Evolutionary conservation across 1,284 basidiomycete species (phyloP).

Genomic region (Inonotus hispidus): DNA sequence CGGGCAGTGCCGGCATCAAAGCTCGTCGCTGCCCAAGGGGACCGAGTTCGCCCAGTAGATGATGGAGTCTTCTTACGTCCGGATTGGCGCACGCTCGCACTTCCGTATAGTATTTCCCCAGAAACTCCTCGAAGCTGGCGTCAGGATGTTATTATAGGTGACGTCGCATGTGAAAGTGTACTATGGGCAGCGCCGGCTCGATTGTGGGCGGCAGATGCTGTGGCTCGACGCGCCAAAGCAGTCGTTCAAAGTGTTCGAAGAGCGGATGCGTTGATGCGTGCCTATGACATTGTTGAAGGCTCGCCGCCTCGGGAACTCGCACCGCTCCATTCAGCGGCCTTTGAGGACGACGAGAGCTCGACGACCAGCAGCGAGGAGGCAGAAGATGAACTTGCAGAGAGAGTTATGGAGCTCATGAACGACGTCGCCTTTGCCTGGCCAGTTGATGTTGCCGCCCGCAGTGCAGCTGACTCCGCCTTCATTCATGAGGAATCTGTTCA

Average conservation of each 20-base stretch:
- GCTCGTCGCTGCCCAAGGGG: constrained; percentile 42
- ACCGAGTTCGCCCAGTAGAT: constrained; percentile 51
- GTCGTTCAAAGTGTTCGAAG: constrained; percentile 63
- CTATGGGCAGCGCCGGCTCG: constrained; percentile 55
- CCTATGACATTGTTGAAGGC: constrained; percentile 52
- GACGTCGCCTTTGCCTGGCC: constrained; percentile 72
- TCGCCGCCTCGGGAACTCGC: background rate
- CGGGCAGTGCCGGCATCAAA: constrained; percentile 49
- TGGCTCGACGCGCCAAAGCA: constrained; percentile 61
- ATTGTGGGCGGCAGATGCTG: constrained; percentile 53
- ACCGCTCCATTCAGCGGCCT: background rate
- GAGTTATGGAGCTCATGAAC: constrained; percentile 62
- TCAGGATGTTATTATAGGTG: constrained; percentile 70
- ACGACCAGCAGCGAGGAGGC: constrained; percentile 9
- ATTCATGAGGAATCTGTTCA: constrained; percentile 6
- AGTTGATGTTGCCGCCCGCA: constrained; percentile 48
- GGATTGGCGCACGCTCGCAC: constrained; percentile 49
- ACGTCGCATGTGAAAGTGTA: constrained; percentile 59
- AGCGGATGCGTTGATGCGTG: constrained; percentile 52
- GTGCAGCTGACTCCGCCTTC: constrained; percentile 18
- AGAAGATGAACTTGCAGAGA: constrained; percentile 56
- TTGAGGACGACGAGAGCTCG: constrained; percentile 4
- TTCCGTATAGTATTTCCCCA: constrained; percentile 15
- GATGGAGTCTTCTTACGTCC: constrained; percentile 61
- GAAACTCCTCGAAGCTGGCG: constrained; percentile 23